Base-by-base conservation (phyloP, 805 yeast genomes). In the Barnettozyma sucrosica region DNA sequence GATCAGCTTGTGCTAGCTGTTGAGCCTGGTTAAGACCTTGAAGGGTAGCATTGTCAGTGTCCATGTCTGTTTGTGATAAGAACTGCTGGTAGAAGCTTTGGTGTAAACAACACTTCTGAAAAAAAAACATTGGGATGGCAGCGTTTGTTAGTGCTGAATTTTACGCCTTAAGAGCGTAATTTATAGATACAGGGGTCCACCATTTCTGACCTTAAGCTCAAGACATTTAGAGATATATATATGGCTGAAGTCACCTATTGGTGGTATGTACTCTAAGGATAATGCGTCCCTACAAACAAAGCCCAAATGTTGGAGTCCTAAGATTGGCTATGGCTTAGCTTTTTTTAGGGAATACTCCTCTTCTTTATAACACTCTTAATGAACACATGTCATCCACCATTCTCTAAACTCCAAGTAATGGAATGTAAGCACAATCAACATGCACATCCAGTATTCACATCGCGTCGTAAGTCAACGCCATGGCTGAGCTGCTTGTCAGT, bases 21-120 rank as follows among this genome's bases (percentile, higher is more conserved):
- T 55, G 50, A 2, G 60, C 59, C 50, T 58, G 61, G 3, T 37
- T 36, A 2, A 50, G 45, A 10, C 49, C 52, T 24, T 45, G 30
- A 16, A 39, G 41, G 7, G 51, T 21, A 21, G 47, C 39, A 30
- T 40, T 45, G 18, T 51, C 45, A 9, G 52, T 36, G 19, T 47
- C 46, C 54, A 51, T 50, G 23, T 11, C 37, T 34, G 32, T 16
- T 23, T 34, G 32, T 7, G 16, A 28, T 26, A 8, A 7, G 7
- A 16, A 13, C 14, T 28, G 16, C 32, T 28, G 32, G 11, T 28
- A 13, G n/a, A 28, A 9, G 4, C 14, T 13, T 16, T 8, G 16
- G 32, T 28, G 13, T 28, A 28, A 28, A 28, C 32, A 28, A 28
- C 11, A 9, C 32, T 16, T 18, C 14, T 8, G 37, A 16, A 34